These are phyloP conservation scores for Fusarium poae DNA, from an alignment of 2,329 filamentous ascomycete species.

Conservation along the genomic window DNA sequence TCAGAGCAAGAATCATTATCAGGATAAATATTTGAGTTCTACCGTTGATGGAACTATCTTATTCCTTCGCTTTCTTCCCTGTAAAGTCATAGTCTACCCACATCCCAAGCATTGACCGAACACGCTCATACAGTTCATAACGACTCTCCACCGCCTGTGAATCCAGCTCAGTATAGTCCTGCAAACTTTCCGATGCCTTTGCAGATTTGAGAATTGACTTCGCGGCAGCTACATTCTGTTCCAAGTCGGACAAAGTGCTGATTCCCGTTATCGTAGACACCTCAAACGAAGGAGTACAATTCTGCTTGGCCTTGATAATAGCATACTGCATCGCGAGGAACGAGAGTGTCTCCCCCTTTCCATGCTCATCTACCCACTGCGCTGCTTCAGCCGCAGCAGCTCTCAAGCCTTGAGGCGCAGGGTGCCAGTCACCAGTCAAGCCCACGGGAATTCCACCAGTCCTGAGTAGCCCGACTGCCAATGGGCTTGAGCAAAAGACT, in stretches of 20 bases:
- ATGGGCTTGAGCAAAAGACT: conserved; percentile 1
- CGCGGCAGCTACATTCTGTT: not conserved
- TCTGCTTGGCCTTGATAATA: not conserved
- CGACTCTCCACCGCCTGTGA: not conserved
- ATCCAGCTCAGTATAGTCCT: not conserved
- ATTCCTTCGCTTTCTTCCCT: not conserved
- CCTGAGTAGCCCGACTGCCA: conserved; percentile 4
- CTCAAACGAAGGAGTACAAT: not conserved
- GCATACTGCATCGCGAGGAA: conserved; percentile 14
- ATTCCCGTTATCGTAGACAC: conserved; percentile 7
- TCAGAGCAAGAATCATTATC: not conserved
- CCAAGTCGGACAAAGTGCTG: conserved; percentile 6
- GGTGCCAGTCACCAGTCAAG: conserved; percentile 2
- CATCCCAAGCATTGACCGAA: not conserved
- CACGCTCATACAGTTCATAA: not conserved
- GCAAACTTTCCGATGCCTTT: accelerated
- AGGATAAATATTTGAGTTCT: not conserved
- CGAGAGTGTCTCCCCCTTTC: not conserved
- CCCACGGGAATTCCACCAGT: not conserved
- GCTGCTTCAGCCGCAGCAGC: conserved; percentile 1
- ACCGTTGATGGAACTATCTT: not conserved
- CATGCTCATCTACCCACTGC: conserved; percentile 4
- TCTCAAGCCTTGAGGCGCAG: not conserved
- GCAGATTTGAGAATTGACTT: not conserved
- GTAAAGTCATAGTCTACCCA: conserved; percentile 20